Evolutionary conservation across 139 green algal species (phyloP).

Genomic region (Diplosphaera chodatii): DNA sequence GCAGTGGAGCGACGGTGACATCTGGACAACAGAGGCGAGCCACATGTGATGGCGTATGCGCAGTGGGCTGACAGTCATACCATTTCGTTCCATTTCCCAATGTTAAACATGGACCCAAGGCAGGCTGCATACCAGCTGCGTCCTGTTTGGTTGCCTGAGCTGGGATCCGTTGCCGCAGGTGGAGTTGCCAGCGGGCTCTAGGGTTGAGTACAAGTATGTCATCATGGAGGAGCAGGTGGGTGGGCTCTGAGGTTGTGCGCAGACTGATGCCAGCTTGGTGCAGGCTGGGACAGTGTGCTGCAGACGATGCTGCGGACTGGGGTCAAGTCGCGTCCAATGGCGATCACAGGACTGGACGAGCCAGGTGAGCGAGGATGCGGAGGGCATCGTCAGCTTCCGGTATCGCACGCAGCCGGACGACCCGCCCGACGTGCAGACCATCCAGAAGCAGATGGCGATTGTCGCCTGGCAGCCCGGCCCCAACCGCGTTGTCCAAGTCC

Average conservation of each 20-base stretch:
- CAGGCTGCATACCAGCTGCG: too few species aligned
- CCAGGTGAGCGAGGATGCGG: conserved; percentile 61
- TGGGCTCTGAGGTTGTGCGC: too few species aligned
- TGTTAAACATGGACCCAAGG: too few species aligned
- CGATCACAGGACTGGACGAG: conserved; percentile 87
- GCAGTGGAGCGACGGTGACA: conserved; percentile 73
- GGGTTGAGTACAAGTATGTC: conserved; percentile 93
- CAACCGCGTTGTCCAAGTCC: conserved; percentile 77
- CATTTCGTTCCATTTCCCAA: too few species aligned
- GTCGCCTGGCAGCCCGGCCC: conserved; percentile 90
- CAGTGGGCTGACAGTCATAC: too few species aligned
- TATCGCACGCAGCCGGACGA: conserved; percentile 65
- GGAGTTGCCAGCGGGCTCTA: conserved; percentile 68
- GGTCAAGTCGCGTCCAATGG: too few species aligned
- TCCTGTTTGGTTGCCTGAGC: too few species aligned
- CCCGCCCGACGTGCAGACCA: conserved; percentile 75
- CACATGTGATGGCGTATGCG: too few species aligned
- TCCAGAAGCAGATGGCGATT: conserved; percentile 90
- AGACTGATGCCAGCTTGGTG: background rate
- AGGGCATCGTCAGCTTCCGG: conserved; percentile 74
- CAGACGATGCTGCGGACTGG: too few species aligned
- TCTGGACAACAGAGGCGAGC: conserved; percentile 83
- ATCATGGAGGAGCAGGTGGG: conserved; percentile 86
- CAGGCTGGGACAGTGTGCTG: background rate
- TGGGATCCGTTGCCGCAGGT: conserved; percentile 38